Conservation (phyloP, 176 grass and related monocot species). For the Cenchrus americanus region DNA sequence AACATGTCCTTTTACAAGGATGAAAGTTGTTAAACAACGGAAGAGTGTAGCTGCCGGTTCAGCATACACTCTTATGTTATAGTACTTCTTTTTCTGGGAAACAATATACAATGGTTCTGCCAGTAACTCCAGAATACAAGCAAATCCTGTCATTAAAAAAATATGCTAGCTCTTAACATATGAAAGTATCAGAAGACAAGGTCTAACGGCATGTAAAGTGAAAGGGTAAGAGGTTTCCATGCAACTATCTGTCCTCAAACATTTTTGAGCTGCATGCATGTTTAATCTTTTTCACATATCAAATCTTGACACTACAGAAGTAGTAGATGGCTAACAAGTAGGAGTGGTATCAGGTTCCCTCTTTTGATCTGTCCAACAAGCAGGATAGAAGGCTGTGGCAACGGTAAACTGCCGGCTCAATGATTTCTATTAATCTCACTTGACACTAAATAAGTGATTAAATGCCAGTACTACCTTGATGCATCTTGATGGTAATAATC, state of each 20-base stretch:
- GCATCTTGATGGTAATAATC: no score
- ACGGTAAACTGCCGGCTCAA: no score
- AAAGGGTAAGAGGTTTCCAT: conserved; percentile 23
- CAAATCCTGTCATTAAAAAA: conserved; percentile 75
- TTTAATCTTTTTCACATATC: no score
- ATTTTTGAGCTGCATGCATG: background rate
- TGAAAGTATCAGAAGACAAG: conserved; percentile 4
- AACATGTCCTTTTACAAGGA: conserved; percentile 67
- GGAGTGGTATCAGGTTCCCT: no score
- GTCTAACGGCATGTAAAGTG: background rate
- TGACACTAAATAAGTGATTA: no score
- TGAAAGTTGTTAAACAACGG: conserved; percentile 81
- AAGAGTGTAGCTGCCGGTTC: conserved; percentile 82
- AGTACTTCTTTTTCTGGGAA: conserved; percentile 87
- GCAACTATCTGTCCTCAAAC: background rate
- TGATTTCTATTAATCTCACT: no score
- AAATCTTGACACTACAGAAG: no score
- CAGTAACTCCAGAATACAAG: conserved; percentile 93
- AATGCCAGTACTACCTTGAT: no score
- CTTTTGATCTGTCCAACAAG: no score
- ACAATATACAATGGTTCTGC: conserved; percentile 95
- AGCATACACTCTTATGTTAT: conserved; percentile 76
- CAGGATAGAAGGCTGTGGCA: no score
- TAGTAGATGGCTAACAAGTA: no score
- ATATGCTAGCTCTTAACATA: conserved; percentile 36